phyloP scores from a whole-genome alignment of 208 protist genomes.

The Trypanosoma rangeli region DNA sequence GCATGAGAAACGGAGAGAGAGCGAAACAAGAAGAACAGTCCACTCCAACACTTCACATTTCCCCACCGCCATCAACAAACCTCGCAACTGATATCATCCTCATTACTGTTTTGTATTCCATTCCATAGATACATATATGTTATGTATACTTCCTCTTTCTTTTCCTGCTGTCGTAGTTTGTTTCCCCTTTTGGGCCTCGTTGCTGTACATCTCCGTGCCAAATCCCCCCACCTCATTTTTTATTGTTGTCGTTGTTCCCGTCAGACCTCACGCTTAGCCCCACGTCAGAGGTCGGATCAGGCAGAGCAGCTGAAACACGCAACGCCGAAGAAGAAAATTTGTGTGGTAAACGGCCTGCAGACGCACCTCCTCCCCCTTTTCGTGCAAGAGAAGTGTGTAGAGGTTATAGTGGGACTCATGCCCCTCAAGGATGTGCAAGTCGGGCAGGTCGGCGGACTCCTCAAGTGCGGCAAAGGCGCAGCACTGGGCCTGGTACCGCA shows the following conservation, averaged over 20 bases:
- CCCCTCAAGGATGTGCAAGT: constrained; percentile 58
- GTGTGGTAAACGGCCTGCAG: constrained; percentile 48
- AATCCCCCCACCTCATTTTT: not conserved
- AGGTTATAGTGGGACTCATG: constrained; percentile 84
- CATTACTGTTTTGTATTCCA: too few species aligned
- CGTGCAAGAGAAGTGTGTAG: constrained; percentile 54
- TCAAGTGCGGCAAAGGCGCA: constrained; percentile 63
- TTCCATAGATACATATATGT: too few species aligned
- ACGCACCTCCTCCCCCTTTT: constrained; percentile 62
- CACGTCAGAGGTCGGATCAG: constrained; percentile 85
- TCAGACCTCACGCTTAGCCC: constrained; percentile 41
- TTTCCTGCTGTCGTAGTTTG: constrained; percentile 8
- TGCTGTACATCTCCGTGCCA: constrained; percentile 1
- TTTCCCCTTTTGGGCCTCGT: not conserved
- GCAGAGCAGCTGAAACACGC: constrained; percentile 73
- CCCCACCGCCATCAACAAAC: too few species aligned
- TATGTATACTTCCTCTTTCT: constrained; percentile 11
- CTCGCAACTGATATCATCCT: too few species aligned
- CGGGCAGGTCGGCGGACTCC: constrained; percentile 48
- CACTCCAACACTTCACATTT: too few species aligned
- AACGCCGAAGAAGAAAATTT: constrained; percentile 85
- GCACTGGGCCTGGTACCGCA: constrained; percentile 78
- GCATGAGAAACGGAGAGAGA: not conserved
- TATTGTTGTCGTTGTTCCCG: too few species aligned
- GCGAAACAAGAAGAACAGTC: too few species aligned